Conservation (phyloP, 495 filamentous ascomycete genomes). For the Trichoderma gamsii region DNA sequence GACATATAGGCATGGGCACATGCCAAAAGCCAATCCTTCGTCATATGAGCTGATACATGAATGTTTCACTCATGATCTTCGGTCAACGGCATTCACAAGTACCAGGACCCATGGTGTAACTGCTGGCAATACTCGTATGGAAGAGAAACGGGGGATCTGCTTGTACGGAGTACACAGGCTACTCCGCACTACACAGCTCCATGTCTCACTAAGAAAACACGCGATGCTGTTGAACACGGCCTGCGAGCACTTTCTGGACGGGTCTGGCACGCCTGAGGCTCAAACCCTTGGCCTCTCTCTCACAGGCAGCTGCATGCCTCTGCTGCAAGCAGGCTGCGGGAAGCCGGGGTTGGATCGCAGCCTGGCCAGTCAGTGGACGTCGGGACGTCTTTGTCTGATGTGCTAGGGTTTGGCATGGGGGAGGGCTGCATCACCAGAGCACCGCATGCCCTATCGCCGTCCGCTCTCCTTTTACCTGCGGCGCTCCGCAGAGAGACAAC, state of each 20-base stretch:
- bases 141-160: background rate
- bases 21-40: background rate
- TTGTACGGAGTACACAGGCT: background rate
- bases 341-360: constrained; percentile 11
- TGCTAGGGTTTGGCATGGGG: constrained; percentile 5
- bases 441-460: background rate
- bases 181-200: background rate
- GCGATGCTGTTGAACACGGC: background rate
- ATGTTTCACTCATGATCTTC: constrained; percentile 4
- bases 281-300: background rate
- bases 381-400: constrained; percentile 6
- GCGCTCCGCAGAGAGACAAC: constrained; percentile 6
- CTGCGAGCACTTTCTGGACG: constrained; percentile 2
- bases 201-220: background rate
- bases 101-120: background rate
- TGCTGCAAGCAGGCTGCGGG: constrained; percentile 4
- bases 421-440: background rate
- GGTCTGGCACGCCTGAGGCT: constrained; percentile 1
- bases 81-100: background rate
- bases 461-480: background rate
- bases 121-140: background rate
- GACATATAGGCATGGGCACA: background rate
- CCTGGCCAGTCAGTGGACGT: background rate
- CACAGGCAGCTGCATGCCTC: constrained; percentile 8
- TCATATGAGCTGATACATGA: background rate